Conservation (phyloP, 148 eudicot species). For the Dysphania ambrosioides region DNA sequence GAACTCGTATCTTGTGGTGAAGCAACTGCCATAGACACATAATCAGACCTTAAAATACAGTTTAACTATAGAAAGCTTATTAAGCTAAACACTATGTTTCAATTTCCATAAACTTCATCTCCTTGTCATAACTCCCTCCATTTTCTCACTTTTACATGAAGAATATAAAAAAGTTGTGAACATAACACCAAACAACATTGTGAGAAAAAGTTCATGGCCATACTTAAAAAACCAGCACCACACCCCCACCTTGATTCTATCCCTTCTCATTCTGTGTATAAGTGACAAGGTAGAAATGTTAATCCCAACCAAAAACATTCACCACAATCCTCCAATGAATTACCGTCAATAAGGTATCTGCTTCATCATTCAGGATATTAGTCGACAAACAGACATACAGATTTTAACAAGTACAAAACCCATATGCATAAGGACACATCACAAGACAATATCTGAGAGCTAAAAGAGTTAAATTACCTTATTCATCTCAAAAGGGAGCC, state of each 20-base stretch:
- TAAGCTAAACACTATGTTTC: too few species aligned
- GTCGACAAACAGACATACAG: not conserved
- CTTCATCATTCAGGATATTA: not conserved
- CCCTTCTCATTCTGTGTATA: not conserved
- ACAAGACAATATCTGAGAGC: not conserved
- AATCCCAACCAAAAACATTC: not conserved
- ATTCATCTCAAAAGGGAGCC: conserved; percentile 72
- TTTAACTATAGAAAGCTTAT: not conserved
- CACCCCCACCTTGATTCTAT: not conserved
- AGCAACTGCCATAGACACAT: conserved; percentile 16
- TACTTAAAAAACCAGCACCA: not conserved
- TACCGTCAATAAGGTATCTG: not conserved
- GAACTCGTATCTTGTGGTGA: conserved; percentile 25
- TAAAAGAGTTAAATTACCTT: conserved; percentile 16
- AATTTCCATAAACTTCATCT: too few species aligned
- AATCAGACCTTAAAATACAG: not conserved
- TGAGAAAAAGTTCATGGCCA: not conserved
- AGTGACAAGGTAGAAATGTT: not conserved
- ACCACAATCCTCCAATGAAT: not conserved
- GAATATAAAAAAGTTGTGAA: not conserved
- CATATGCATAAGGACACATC: not conserved
- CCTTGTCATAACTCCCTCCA: too few species aligned
- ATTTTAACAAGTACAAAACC: too few species aligned
- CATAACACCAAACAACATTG: not conserved
- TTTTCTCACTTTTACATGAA: too few species aligned